These are phyloP conservation scores for Fomitopsis palustris DNA, from an alignment of 1,284 basidiomycete genomes.

Conservation along the genomic window DNA sequence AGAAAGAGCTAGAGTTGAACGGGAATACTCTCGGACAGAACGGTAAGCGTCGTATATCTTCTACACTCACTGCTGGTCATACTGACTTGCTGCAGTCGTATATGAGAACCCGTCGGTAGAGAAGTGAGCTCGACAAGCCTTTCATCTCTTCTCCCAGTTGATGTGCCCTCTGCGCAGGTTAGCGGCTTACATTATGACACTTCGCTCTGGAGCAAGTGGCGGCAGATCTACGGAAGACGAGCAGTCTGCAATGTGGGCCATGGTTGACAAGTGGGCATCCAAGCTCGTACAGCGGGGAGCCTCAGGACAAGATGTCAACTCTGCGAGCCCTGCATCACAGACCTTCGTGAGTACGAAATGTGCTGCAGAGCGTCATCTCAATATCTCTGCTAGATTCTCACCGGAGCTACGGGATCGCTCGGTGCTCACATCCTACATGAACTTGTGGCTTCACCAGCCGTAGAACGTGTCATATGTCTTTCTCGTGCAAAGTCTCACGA, in stretches of 20 bases:
- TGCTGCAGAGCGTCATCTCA: neutral
- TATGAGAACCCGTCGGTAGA: conserved; percentile 41
- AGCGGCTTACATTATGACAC: conserved; percentile 23
- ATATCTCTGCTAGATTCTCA: conserved; percentile 34
- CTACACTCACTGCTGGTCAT: neutral
- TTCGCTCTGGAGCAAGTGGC: conserved; percentile 24
- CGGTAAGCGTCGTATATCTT: conserved; percentile 13
- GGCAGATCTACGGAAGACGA: conserved; percentile 16
- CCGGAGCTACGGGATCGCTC: conserved; percentile 59
- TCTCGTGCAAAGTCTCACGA: conserved; percentile 42
- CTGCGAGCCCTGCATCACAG: neutral
- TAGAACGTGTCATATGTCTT: conserved; percentile 47
- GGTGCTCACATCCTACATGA: conserved; percentile 55
- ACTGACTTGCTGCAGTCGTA: conserved; percentile 28
- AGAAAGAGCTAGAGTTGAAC: conserved; percentile 40
- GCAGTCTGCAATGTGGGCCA: conserved; percentile 35
- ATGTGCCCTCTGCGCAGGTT: conserved; percentile 9
- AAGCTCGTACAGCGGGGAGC: conserved; percentile 7
- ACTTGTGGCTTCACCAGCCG: conserved; percentile 33
- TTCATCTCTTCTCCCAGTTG: neutral
- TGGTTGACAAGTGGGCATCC: conserved; percentile 39
- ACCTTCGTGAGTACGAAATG: neutral
- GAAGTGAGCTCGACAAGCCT: conserved; percentile 20
- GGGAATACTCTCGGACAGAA: conserved; percentile 37
- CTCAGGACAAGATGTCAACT: neutral